Evolutionary conservation across 108 stramenopile species (phyloP).

Genomic region (Fragilaria radians): DNA sequence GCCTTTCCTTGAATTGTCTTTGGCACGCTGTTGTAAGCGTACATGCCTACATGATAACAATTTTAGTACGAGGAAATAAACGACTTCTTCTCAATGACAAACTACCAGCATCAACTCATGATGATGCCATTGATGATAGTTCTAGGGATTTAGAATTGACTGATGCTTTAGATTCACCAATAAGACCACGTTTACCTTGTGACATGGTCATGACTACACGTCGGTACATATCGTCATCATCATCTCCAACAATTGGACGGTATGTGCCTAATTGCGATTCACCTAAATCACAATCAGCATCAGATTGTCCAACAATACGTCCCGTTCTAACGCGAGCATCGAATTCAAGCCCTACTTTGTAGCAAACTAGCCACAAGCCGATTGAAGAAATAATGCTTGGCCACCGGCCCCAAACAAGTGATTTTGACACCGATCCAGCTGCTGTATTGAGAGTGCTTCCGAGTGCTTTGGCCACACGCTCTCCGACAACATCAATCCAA

Average conservation of each 20-base stretch:
- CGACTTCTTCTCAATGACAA: no score
- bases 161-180: no score
- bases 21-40: no score
- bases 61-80: no score
- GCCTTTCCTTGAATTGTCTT: no score
- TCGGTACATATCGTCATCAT: background rate
- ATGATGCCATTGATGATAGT: no score
- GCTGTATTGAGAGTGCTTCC: constrained; percentile 70
- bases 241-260: background rate
- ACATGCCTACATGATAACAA: no score
- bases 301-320: constrained; percentile 41
- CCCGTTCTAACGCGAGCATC: constrained; percentile 53
- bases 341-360: constrained; percentile 61
- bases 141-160: no score
- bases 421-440: constrained; percentile 65
- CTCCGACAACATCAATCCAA: constrained; percentile 90
- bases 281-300: constrained; percentile 13
- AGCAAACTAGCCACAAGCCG: constrained; percentile 64
- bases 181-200: no score
- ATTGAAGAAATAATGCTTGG: constrained; percentile 64
- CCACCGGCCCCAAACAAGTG: constrained; percentile 56
- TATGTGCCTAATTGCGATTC: background rate
- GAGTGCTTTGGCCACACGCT: constrained; percentile 73
- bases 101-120: no score
- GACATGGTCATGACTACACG: no score